phyloP scores from a whole-genome alignment of 805 yeast genomes.

The Saccharomyces kudriavzevii region DNA sequence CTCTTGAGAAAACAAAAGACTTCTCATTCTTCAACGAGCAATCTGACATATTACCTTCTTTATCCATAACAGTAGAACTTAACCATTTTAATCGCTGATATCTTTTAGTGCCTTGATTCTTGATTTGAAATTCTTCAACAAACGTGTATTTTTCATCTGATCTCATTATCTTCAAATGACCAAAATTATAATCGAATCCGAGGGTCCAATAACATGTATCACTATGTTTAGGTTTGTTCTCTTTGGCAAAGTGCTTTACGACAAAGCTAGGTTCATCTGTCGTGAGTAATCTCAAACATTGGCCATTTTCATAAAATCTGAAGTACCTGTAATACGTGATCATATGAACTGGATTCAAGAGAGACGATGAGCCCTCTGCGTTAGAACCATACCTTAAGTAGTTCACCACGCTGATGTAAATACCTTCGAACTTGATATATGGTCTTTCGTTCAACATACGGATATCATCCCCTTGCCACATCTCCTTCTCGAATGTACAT shows the following conservation, averaged over 20 bases:
- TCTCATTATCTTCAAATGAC: slow-evolving; percentile 48
- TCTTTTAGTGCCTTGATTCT: slow-evolving; percentile 50
- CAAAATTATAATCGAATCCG: slow-evolving; percentile 41
- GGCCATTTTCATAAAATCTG: slow-evolving; percentile 74
- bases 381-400: slow-evolving; percentile 79
- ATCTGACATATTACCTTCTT: slow-evolving; percentile 46
- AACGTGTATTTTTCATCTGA: slow-evolving; percentile 54
- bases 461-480: slow-evolving; percentile 35
- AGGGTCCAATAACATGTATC: slow-evolving; percentile 52
- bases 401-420: slow-evolving; percentile 77
- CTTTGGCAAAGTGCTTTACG: slow-evolving; percentile 44
- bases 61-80: slow-evolving; percentile 48
- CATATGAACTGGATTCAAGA: slow-evolving; percentile 71
- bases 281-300: slow-evolving; percentile 60
- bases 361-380: slow-evolving; percentile 53
- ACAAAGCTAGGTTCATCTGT: slow-evolving; percentile 63
- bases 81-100: slow-evolving; percentile 72
- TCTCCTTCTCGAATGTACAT: slow-evolving; percentile 31
- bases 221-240: slow-evolving; percentile 31
- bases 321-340: slow-evolving; percentile 83
- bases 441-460: slow-evolving; percentile 50
- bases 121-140: slow-evolving; percentile 53
- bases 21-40: slow-evolving; percentile 65
- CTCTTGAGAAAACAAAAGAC: slow-evolving; percentile 69
- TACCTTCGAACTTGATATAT: slow-evolving; percentile 69